Evolutionary conservation across 2,329 filamentous ascomycete genomes (phyloP).

Genomic region (Colletotrichum chrysophilum): DNA sequence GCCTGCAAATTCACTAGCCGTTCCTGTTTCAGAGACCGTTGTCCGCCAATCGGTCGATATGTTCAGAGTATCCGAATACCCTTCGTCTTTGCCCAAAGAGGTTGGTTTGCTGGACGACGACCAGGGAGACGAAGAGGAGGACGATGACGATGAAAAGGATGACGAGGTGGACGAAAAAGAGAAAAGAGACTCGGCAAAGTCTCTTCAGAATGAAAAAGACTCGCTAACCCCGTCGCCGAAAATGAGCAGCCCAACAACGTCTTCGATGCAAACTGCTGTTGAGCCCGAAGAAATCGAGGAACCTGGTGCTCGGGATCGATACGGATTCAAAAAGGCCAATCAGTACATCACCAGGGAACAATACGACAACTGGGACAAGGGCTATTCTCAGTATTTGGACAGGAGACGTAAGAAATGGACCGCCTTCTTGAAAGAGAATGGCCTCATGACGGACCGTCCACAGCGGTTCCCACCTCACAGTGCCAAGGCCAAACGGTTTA

Average conservation of each 20-base stretch:
- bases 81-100: conserved; percentile 38
- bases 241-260: conserved; percentile 6
- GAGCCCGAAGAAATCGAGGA: conserved; percentile 49
- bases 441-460: conserved; percentile 73
- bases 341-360: conserved; percentile 78
- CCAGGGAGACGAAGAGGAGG: conserved; percentile 24
- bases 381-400: conserved; percentile 77
- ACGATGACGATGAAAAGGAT: conserved; percentile 27
- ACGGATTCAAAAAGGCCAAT: conserved; percentile 90
- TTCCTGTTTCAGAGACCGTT: conserved; percentile 21
- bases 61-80: conserved; percentile 43
- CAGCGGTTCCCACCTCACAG: conserved; percentile 80
- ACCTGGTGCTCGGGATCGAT: conserved; percentile 71
- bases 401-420: conserved; percentile 84
- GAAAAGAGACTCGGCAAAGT: conserved; percentile 59
- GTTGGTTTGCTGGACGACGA: conserved; percentile 26
- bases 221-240: conserved; percentile 26
- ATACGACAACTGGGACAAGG: conserved; percentile 81
- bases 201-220: conserved; percentile 31
- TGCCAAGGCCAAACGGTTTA: conserved; percentile 85
- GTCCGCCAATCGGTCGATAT: conserved; percentile 40
- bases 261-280: conserved; percentile 24
- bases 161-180: conserved; percentile 29
- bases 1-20: conserved; percentile 24
- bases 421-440: conserved; percentile 76